A percentile compares a stretch with the other conserved stretches of the same genome.
phyloP scores from a whole-genome alignment of 2,329 filamentous ascomycete genomes.

The Penicillium sp. region DNA sequence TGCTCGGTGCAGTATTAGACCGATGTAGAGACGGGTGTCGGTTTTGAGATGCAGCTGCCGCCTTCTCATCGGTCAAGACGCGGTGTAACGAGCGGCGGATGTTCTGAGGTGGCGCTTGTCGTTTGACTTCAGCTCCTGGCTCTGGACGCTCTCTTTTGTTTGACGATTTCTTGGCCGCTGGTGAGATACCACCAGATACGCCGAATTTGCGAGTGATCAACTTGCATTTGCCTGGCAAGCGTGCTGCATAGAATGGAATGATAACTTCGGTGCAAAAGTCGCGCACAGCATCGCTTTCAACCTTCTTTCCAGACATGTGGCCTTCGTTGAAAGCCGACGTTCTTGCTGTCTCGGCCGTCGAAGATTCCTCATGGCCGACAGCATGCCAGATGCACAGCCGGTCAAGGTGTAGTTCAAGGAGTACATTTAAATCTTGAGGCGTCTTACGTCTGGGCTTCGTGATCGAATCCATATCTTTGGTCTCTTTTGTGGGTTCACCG shows the following conservation, averaged over 20 bases:
- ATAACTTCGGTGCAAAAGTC: constrained; percentile 53
- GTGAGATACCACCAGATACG: constrained; percentile 40
- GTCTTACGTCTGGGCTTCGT: constrained; percentile 39
- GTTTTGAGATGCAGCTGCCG: constrained; percentile 28
- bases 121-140: constrained; percentile 33
- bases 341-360: constrained; percentile 29
- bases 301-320: constrained; percentile 33
- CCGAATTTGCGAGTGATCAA: constrained; percentile 49
- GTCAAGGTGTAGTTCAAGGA: constrained; percentile 50
- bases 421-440: constrained; percentile 41
- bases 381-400: constrained; percentile 54
- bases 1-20: constrained; percentile 44
- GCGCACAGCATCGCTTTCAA: constrained; percentile 46
- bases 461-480: constrained; percentile 14
- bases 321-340: constrained; percentile 26
- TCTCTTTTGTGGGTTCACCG: constrained; percentile 8
- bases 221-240: constrained; percentile 49
- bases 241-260: constrained; percentile 50
- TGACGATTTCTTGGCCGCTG: constrained; percentile 34
- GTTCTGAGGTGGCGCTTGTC: constrained; percentile 26
- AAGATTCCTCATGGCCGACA: constrained; percentile 42
- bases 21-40: constrained; percentile 42
- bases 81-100: constrained; percentile 45
- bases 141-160: constrained; percentile 28
- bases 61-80: constrained; percentile 48